A percentile compares a stretch with the other conserved stretches of the same genome.
Evolutionary conservation across 2,329 filamentous ascomycete species (phyloP).

Genomic region (Trichoderma cornu-damae): DNA sequence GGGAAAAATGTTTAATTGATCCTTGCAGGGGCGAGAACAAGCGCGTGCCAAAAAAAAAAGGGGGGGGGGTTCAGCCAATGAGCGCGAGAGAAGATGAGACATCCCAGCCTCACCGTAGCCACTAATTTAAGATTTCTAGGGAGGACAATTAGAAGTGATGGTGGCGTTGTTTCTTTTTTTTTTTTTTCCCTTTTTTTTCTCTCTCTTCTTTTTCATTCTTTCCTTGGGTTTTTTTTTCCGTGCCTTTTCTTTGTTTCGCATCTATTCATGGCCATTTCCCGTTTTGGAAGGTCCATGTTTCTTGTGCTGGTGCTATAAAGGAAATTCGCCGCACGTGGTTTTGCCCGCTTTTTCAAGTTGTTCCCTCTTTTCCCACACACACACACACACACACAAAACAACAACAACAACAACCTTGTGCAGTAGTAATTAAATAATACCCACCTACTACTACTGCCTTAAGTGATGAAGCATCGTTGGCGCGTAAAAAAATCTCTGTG

Average conservation of each 20-base stretch:
- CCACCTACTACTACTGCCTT: too few species aligned
- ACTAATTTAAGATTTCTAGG: neutral
- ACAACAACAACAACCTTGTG: too few species aligned
- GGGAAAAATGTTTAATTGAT: neutral
- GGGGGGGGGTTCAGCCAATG: slow-evolving; percentile 16
- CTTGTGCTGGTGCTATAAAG: neutral
- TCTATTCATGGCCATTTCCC: too few species aligned
- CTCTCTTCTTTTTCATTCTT: too few species aligned
- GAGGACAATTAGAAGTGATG: too few species aligned
- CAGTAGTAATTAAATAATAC: too few species aligned
- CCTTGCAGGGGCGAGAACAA: slow-evolving; percentile 1
- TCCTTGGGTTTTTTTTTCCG: too few species aligned
- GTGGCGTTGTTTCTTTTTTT: neutral
- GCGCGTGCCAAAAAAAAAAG: slow-evolving; percentile 12
- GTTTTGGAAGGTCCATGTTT: too few species aligned
- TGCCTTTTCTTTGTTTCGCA: neutral
- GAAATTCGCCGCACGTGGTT: neutral
- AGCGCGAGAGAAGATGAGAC: neutral
- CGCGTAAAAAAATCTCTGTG: too few species aligned
- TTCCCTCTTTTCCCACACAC: neutral
- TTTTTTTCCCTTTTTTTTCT: neutral
- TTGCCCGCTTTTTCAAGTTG: neutral
- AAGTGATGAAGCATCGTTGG: too few species aligned
- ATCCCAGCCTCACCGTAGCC: slow-evolving; percentile 9
- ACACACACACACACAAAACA: neutral